Percentiles rank a stretch among this genome's conserved stretches.
Evolutionary conservation across 2,329 filamentous ascomycete genomes (phyloP).

Genomic region (Diplocarpon mali): DNA sequence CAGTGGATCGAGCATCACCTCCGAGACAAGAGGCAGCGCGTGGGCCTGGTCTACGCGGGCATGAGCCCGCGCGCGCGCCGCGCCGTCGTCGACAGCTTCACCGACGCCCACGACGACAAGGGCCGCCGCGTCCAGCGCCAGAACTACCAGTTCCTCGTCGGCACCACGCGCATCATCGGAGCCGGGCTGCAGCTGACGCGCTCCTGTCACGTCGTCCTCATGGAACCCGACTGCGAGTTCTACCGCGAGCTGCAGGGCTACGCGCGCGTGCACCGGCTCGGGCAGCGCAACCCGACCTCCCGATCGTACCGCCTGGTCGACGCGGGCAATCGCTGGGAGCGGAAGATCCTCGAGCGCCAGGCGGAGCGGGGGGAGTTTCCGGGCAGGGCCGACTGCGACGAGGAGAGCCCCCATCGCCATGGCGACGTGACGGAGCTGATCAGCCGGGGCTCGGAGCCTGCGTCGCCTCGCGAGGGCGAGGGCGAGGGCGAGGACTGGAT

Average conservation of each 20-base stretch:
- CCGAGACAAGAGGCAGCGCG: background rate
- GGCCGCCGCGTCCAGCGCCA: conserved; percentile 3
- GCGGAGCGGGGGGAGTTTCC: conserved; percentile 1
- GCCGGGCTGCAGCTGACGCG: conserved; percentile 12
- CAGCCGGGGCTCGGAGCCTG: background rate
- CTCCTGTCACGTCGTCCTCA: conserved; percentile 11
- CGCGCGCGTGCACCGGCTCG: conserved; percentile 13
- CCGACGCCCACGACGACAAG: conserved; percentile 4
- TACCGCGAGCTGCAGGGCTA: conserved; percentile 11
- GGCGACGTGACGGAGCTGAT: background rate
- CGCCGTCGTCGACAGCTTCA: conserved; percentile 8
- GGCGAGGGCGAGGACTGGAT: no score
- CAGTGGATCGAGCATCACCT: conserved; percentile 6
- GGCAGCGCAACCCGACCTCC: conserved; percentile 9
- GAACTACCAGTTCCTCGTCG: conserved; percentile 11
- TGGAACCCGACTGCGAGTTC: conserved; percentile 14
- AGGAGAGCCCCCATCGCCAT: background rate
- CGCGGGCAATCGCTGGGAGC: conserved; percentile 6
- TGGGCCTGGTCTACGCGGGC: conserved; percentile 7
- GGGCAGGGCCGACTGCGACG: background rate
- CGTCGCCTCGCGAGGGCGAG: background rate
- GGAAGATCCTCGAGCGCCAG: conserved; percentile 10
- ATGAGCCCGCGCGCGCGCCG: conserved; percentile 2
- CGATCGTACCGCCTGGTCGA: conserved; percentile 10
- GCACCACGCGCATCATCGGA: conserved; percentile 12